phyloP scores from a whole-genome alignment of 1,284 basidiomycete genomes.

The Microbotryomycetes sp. region DNA sequence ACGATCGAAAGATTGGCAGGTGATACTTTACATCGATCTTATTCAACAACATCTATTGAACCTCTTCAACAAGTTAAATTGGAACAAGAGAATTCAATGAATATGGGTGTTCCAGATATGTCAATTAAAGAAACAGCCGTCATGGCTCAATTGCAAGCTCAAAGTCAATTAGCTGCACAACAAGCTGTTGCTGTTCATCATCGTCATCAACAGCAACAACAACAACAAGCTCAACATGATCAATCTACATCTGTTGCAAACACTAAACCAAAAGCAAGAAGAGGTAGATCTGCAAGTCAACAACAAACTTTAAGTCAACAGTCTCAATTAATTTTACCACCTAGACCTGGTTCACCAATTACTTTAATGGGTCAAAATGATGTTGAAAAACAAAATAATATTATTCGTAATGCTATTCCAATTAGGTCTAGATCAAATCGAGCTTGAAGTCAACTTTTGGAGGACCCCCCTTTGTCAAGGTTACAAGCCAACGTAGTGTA shows the following conservation, averaged over 20 bases:
- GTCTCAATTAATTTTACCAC: neutral
- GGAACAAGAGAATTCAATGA: neutral
- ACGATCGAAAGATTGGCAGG: conserved; percentile 28
- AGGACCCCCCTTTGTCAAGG: too few relatives aligned
- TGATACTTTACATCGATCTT: conserved; percentile 2
- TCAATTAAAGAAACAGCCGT: neutral
- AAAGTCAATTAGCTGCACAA: neutral
- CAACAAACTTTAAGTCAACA: neutral
- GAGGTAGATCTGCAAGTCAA: neutral
- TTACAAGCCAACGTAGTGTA: too few relatives aligned
- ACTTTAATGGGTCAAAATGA: neutral
- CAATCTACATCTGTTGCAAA: neutral
- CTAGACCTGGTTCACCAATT: neutral
- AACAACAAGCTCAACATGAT: neutral
- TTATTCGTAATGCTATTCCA: neutral
- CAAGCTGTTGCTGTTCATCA: neutral
- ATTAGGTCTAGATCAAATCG: too few relatives aligned
- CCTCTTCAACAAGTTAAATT: too few relatives aligned
- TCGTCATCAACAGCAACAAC: neutral
- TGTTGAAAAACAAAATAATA: neutral
- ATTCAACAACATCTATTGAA: too few relatives aligned
- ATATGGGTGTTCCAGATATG: neutral
- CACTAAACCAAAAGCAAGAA: neutral
- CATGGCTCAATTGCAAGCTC: neutral
- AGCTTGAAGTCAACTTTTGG: too few relatives aligned